These are phyloP conservation scores for Calonectria pseudoturangicola DNA, from an alignment of 2,329 filamentous ascomycete genomes.

Conservation along the genomic window DNA sequence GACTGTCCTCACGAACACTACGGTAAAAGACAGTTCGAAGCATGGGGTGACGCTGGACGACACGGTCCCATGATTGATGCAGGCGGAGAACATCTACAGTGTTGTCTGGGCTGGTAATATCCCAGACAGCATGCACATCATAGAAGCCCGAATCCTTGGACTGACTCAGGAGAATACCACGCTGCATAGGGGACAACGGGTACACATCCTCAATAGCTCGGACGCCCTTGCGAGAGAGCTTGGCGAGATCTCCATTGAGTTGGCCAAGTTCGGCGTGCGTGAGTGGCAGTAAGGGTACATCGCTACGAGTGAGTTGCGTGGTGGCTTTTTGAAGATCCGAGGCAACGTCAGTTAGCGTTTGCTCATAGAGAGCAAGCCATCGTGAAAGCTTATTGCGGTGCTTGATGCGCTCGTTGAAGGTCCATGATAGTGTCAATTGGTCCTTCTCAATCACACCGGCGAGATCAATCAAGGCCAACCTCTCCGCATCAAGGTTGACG, in stretches of 20 bases:
- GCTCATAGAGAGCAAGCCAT: conserved; percentile 4
- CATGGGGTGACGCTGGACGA: conserved; percentile 64
- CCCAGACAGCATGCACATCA: conserved; percentile 59
- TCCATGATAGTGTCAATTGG: conserved; percentile 3
- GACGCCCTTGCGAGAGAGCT: conserved; percentile 34
- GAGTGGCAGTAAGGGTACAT: conserved; percentile 60
- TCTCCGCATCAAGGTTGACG: conserved; percentile 42
- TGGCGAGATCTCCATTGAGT: conserved; percentile 43
- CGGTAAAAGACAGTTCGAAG: conserved; percentile 69
- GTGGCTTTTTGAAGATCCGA: conserved; percentile 8
- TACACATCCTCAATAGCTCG: conserved; percentile 55
- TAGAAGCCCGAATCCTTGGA: conserved; percentile 61
- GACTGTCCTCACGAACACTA: conserved; percentile 64
- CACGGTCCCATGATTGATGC: conserved; percentile 60
- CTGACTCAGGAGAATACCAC: conserved; percentile 61
- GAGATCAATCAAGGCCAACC: conserved; percentile 39
- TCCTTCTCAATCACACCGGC: conserved; percentile 24
- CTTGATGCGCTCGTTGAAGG: conserved; percentile 14
- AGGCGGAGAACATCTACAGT: conserved; percentile 43
- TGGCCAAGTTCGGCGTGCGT: conserved; percentile 46
- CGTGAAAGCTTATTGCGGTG: not conserved
- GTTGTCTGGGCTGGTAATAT: conserved; percentile 50
- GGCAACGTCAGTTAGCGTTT: not conserved
- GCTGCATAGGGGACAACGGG: conserved; percentile 62
- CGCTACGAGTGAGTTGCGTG: not conserved